These are phyloP conservation scores for Kluyveromyces wickerhamii DNA, from an alignment of 805 yeast species.

Conservation along the genomic window DNA sequence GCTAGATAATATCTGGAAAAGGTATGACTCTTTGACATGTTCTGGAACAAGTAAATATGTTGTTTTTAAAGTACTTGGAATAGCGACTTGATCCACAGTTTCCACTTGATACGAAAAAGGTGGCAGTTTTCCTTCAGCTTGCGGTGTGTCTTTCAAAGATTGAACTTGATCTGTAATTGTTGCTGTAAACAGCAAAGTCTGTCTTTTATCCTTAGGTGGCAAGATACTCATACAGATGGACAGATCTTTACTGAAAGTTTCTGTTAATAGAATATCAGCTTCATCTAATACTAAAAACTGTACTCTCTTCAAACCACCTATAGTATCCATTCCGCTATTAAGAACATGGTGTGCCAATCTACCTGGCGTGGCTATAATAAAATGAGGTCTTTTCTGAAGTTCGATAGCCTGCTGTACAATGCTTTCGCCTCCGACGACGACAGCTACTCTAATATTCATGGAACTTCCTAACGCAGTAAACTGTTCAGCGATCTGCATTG, in stretches of 20 bases:
- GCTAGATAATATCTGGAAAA: conserved; percentile 57
- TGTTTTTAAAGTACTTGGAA: conserved; percentile 64
- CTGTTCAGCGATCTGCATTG: conserved; percentile 95
- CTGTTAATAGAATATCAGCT: conserved; percentile 85
- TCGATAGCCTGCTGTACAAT: conserved; percentile 82
- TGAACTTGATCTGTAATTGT: conserved; percentile 92
- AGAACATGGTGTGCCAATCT: conserved; percentile 86
- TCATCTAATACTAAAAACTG: conserved; percentile 86
- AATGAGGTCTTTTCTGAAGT: conserved; percentile 80
- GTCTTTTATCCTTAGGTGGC: conserved; percentile 67
- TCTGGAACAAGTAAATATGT: conserved; percentile 73
- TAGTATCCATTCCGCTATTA: conserved; percentile 82
- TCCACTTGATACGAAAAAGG: conserved; percentile 69
- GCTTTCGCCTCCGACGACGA: conserved; percentile 93
- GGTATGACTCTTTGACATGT: conserved; percentile 82
- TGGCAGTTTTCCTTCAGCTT: conserved; percentile 45
- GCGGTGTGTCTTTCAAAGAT: conserved; percentile 58
- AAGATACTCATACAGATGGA: conserved; percentile 61
- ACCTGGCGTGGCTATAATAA: conserved; percentile 96
- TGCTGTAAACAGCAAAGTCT: conserved; percentile 88
- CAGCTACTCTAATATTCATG: conserved; percentile 75
- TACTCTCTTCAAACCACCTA: conserved; percentile 67
- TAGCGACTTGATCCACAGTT: conserved; percentile 63
- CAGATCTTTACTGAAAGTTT: conserved; percentile 75
- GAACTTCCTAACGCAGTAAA: conserved; percentile 85